phyloP scores from a whole-genome alignment of 176 grass and related monocot genomes.

The Thinopyrum elongatum region DNA sequence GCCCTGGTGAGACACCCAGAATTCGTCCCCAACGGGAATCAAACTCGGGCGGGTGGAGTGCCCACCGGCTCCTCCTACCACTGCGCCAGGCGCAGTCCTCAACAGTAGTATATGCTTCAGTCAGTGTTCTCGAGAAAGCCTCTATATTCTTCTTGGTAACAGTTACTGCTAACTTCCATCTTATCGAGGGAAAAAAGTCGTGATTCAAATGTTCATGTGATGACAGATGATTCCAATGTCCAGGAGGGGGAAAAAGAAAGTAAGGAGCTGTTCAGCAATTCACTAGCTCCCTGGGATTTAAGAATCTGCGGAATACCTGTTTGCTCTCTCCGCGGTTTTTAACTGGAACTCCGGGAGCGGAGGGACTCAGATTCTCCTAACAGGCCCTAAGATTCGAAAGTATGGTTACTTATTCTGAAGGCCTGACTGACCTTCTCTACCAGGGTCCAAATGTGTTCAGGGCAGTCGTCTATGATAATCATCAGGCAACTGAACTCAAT shows the following conservation, averaged over 20 bases:
- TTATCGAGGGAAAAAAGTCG: constrained; percentile 3
- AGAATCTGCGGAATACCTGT: no score
- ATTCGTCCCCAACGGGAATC: no score
- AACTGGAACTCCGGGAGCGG: no score
- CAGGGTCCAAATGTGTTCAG: not conserved
- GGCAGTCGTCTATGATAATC: not conserved
- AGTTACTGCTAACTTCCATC: constrained; percentile 18
- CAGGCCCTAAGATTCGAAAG: not conserved
- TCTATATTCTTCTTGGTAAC: constrained; percentile 30
- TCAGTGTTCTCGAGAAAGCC: constrained; percentile 32
- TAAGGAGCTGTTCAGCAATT: no score
- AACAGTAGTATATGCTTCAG: not conserved
- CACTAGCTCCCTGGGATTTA: no score
- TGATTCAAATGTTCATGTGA: constrained; percentile 13
- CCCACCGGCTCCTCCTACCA: no score
- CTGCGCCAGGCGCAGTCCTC: no score
- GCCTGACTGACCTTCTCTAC: not conserved
- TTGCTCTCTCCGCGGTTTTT: no score
- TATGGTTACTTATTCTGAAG: not conserved
- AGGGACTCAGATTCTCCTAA: no score
- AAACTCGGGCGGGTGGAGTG: no score
- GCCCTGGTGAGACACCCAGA: no score
- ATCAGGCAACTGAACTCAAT: not conserved
- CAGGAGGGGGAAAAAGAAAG: not conserved
- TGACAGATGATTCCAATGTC: constrained; percentile 8